Conservation (phyloP, 805 yeast genomes). For the Limtongia smithiae region DNA sequence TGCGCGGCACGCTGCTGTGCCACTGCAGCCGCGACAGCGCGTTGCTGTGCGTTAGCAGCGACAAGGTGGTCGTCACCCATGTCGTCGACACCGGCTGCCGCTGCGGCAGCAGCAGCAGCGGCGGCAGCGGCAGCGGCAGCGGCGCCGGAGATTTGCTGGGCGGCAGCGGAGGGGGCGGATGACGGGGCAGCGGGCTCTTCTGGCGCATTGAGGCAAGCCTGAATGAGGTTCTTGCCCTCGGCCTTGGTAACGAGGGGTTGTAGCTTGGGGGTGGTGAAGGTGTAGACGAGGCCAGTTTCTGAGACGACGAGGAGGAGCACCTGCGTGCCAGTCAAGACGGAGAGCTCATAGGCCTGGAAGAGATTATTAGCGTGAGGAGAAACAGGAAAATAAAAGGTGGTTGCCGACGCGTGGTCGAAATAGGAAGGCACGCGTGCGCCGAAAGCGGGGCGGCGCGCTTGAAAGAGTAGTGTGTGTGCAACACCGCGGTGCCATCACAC, state of each 20-base stretch:
- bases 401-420: constrained; percentile 11
- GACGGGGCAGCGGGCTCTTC: constrained; percentile 27
- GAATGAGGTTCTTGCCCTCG: constrained; percentile 94
- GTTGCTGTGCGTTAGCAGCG: too few species aligned
- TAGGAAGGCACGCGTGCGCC: constrained; percentile 19
- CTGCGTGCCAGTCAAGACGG: constrained; percentile 96
- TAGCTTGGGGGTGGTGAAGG: constrained; percentile 97
- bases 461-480: not conserved
- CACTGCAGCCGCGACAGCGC: constrained; percentile 16
- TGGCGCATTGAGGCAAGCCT: constrained; percentile 95
- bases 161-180: not conserved
- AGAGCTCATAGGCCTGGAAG: constrained; percentile 78
- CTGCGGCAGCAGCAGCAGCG: not conserved
- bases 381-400: too few species aligned
- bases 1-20: constrained; percentile 18
- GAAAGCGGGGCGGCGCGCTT: constrained; percentile 7
- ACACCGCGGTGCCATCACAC: not conserved
- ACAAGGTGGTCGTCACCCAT: constrained; percentile 14
- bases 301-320: constrained; percentile 90
- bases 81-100: constrained; percentile 15
- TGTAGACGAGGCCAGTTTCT: constrained; percentile 97
- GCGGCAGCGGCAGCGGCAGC: constrained; percentile 10
- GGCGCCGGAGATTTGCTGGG: constrained; percentile 9
- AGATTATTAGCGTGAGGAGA: too few species aligned
- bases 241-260: constrained; percentile 97